These are phyloP conservation scores for Thermochaetoides thermophila DNA, from an alignment of 495 filamentous ascomycete species.

Conservation along the genomic window DNA sequence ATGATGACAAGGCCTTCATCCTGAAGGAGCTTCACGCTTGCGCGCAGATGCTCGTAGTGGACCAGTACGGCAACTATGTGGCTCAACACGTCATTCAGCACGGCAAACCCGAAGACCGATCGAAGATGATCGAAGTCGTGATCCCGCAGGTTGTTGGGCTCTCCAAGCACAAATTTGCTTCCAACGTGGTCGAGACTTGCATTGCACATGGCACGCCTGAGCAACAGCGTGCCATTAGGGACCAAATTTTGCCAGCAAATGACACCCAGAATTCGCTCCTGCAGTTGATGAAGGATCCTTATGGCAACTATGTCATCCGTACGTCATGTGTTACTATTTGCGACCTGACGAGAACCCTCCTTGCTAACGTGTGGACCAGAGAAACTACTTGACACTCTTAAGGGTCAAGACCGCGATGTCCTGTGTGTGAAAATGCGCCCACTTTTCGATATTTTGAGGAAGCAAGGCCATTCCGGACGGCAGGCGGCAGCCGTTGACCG, in stretches of 20 bases:
- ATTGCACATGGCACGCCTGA: slow-evolving; percentile 57
- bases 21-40: slow-evolving; percentile 67
- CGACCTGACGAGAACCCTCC: too few relatives aligned
- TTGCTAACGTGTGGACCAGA: slow-evolving; percentile 22
- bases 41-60: slow-evolving; percentile 56
- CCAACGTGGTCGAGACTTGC: slow-evolving; percentile 94
- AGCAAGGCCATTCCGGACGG: too few relatives aligned
- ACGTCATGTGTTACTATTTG: slow-evolving; percentile 27
- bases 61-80: slow-evolving; percentile 95
- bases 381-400: too few relatives aligned
- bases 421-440: too few relatives aligned
- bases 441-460: too few relatives aligned
- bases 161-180: slow-evolving; percentile 93
- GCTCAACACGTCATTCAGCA: slow-evolving; percentile 85
- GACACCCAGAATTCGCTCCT: slow-evolving; percentile 54
- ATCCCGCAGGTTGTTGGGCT: slow-evolving; percentile 53
- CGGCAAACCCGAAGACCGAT: slow-evolving; percentile 61
- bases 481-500: too few relatives aligned
- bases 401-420: too few relatives aligned
- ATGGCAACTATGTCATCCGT: slow-evolving; percentile 96
- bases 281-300: slow-evolving; percentile 76
- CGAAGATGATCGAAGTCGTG: slow-evolving; percentile 57
- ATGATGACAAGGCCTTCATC: slow-evolving; percentile 51
- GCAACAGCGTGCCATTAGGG: slow-evolving; percentile 58
- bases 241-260: slow-evolving; percentile 42